Evolutionary conservation across 495 filamentous ascomycete species (phyloP), one percentile per base, ranked within the genome.

Genomic region (Recurvomyces mirabilis): DNA sequence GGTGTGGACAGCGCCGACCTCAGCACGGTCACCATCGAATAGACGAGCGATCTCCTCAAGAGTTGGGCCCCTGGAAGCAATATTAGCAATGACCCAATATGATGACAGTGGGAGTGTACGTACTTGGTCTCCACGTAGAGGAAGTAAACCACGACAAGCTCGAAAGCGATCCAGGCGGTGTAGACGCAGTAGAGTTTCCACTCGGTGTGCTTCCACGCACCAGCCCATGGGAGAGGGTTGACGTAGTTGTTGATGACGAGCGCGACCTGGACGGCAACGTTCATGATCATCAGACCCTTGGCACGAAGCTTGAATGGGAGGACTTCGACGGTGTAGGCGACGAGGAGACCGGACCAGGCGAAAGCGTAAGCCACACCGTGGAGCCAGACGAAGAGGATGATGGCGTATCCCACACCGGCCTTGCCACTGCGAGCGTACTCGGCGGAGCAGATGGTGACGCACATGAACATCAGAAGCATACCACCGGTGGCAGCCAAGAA

Each of bases 11-110:
- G 7, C 26, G 26, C 7, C 41, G 21, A 60, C 52, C 37, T 55
- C 57, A 13, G 55, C 57, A 19, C 51, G 39, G 14, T 58, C 55
- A 19, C 59, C 59, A 33, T 78, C 68, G 58, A 86, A 84, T 38
- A 84, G 74, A 50, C 74, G 72, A 24, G 68, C 65, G 29, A 86
- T 56, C 58, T 84, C 78, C 58, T 84, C 81, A 37, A 86, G 68
- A 7, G 79, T 82, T 41, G 73, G 70, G 11, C 72, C 72, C 20
- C 70, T 71, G 26, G 26, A 7, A 84, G 58, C 83, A 79, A 0
- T 75, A 30, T 44, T 19, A 44, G 41, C 20, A 21, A 35, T 21
- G 30, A 11, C n/a, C 14, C 6, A 17, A 14, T 5, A 10, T 18
- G 5, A n/a, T n/a, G n/a, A n/a, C n/a, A 35, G 5, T 21, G 22